phyloP scores from a whole-genome alignment of 805 yeast genomes.

The Teunomyces atbi region DNA sequence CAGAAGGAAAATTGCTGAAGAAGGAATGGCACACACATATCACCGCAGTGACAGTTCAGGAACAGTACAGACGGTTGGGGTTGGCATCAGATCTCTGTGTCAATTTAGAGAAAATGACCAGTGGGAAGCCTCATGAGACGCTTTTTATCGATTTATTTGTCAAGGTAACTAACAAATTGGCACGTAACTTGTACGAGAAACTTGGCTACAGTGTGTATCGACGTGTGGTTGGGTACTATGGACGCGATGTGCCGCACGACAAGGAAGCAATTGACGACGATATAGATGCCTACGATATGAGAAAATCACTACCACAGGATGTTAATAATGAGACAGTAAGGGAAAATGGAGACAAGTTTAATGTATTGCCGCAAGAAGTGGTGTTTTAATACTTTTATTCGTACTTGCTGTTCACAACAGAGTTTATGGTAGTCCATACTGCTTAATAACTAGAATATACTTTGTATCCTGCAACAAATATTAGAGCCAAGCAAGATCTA shows the following conservation, averaged over 20 bases:
- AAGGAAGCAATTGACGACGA: constrained; percentile 56
- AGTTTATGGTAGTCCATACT: too few species aligned
- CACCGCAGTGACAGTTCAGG: constrained; percentile 89
- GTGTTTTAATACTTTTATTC: constrained; percentile 38
- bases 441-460: too few species aligned
- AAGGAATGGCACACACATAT: constrained; percentile 95
- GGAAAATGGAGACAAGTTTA: constrained; percentile 55
- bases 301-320: constrained; percentile 63
- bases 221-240: constrained; percentile 87
- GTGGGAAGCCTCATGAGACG: constrained; percentile 70
- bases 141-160: constrained; percentile 91
- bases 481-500: too few species aligned
- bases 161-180: constrained; percentile 77
- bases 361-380: constrained; percentile 67
- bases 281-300: constrained; percentile 87
- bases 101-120: constrained; percentile 68
- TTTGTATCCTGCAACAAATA: too few species aligned
- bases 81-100: constrained; percentile 78
- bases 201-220: constrained; percentile 83
- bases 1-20: constrained; percentile 69
- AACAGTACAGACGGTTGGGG: constrained; percentile 79
- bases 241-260: constrained; percentile 48
- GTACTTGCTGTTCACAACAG: too few species aligned
- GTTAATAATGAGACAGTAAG: constrained; percentile 51
- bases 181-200: constrained; percentile 78